These are phyloP conservation scores for Corchorus olitorius DNA, from an alignment of 345 rosid species.

Conservation along the genomic window DNA sequence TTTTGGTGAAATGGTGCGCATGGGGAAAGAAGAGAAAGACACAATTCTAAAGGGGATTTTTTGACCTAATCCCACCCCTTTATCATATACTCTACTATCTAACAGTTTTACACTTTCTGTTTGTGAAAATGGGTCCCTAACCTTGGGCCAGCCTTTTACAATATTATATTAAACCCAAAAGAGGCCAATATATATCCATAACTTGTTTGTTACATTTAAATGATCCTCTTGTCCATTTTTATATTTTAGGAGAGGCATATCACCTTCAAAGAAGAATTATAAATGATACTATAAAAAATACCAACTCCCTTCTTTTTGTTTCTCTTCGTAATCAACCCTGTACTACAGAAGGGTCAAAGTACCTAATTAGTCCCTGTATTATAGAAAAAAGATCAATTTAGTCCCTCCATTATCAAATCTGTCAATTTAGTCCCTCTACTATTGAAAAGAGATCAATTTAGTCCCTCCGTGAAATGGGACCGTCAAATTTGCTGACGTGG, in stretches of 20 bases:
- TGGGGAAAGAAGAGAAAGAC: slow-evolving; percentile 30
- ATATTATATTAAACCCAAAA: background rate
- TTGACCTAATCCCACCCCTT: slow-evolving; percentile 31
- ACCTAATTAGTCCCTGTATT: too few relatives aligned
- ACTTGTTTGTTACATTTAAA: background rate
- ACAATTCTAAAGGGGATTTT: slow-evolving; percentile 23
- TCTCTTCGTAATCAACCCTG: too few relatives aligned
- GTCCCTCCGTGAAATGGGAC: too few relatives aligned
- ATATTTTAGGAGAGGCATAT: background rate
- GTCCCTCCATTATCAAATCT: too few relatives aligned
- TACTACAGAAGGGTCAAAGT: too few relatives aligned
- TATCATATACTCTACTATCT: background rate
- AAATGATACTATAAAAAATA: too few relatives aligned
- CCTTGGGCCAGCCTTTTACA: background rate
- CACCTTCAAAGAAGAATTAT: too few relatives aligned
- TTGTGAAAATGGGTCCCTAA: slow-evolving; percentile 8
- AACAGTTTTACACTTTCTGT: slow-evolving; percentile 20
- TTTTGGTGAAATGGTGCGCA: slow-evolving; percentile 35
- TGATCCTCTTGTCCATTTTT: background rate
- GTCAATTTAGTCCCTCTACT: too few relatives aligned
- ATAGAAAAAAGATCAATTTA: too few relatives aligned
- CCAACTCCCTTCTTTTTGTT: too few relatives aligned
- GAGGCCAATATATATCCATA: background rate
- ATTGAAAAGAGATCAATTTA: too few relatives aligned
- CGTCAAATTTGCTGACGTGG: too few relatives aligned